phyloP scores from a whole-genome alignment of 2,329 filamentous ascomycete genomes.

The Orbilia ellipsospora region DNA sequence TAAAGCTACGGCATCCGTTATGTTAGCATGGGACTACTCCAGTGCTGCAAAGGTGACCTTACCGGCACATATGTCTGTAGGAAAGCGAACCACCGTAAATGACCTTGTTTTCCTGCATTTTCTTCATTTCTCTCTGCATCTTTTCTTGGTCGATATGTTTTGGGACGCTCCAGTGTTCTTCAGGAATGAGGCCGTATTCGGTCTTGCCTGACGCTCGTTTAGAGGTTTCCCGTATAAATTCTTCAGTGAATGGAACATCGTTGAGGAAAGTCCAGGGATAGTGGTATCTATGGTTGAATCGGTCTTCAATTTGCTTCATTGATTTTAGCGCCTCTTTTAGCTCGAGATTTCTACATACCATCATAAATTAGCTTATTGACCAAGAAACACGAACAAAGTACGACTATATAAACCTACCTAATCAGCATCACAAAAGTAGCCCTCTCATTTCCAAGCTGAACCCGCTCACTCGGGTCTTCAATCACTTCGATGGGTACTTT shows the following conservation, averaged over 20 bases:
- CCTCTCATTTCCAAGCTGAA: slow-evolving; percentile 58
- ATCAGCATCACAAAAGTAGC: slow-evolving; percentile 59
- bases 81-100: slow-evolving; percentile 58
- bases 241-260: slow-evolving; percentile 58
- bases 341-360: slow-evolving; percentile 56
- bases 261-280: slow-evolving; percentile 60
- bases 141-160: slow-evolving; percentile 56
- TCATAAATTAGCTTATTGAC: slow-evolving; percentile 18
- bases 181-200: slow-evolving; percentile 57
- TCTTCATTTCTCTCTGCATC: slow-evolving; percentile 55
- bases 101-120: slow-evolving; percentile 57
- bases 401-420: slow-evolving; percentile 47
- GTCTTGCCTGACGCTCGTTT: slow-evolving; percentile 58
- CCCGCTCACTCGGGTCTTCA: background rate
- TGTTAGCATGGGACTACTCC: too few species aligned
- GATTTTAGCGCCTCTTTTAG: slow-evolving; percentile 58
- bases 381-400: too few species aligned
- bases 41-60: background rate
- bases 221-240: slow-evolving; percentile 58
- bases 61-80: slow-evolving; percentile 58
- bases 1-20: slow-evolving; percentile 50
- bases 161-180: slow-evolving; percentile 58
- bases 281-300: slow-evolving; percentile 58
- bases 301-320: slow-evolving; percentile 59
- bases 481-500: background rate